Base-by-base conservation (phyloP, 2,329 filamentous ascomycete species). In the Meredithiella fracta region DNA sequence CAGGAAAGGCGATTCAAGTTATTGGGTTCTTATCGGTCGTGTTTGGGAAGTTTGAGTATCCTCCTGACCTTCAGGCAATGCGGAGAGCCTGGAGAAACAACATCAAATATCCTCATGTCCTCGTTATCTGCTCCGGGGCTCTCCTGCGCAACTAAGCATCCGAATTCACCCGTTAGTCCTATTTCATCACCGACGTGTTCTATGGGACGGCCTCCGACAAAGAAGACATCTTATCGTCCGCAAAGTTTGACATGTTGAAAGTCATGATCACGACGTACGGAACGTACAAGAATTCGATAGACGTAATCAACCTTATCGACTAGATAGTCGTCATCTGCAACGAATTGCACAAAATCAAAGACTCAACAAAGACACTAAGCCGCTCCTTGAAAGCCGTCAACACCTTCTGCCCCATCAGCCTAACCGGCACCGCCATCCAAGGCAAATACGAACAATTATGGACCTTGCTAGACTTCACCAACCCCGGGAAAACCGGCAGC, bases 361-460 rank as follows among this genome's bases (percentile, higher is more conserved):
- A 91, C 62, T 75, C 78, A 51, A 75, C 72, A 47, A 83, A 90
- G 0, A 85, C 84, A 60, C 85, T 84, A 6, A 92, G 91, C 0
- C 80, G 85, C 63, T 83, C 89, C 0, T 91, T 98, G 84, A 86
- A 88, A 62, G 80, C 90, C 59, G 74, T 97, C 62, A 98, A 98
- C 62, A 82, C 90, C 0, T 76, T 97, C 1, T 97, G 92, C 64
- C 80, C 92, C 34, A 90, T 98, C 59, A 92, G 92, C 0, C 73
- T 98, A 7, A 97, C 90, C 0, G 92, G 92, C 1, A 98, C 92
- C 0, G 91, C 91, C 0, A 96, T 98, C 47, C 92, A 98, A 65
- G 98, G 98, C 67, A 92, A 87, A 61, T 98, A 98, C 66, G 88
- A 96, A 65, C 92, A 98, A 67, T 75, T 98, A 0, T 98, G 91